Percentiles rank a stretch among this genome's conserved stretches.
Conservation (phyloP, 805 yeast species). For the Schwanniomyces polymorphus region DNA sequence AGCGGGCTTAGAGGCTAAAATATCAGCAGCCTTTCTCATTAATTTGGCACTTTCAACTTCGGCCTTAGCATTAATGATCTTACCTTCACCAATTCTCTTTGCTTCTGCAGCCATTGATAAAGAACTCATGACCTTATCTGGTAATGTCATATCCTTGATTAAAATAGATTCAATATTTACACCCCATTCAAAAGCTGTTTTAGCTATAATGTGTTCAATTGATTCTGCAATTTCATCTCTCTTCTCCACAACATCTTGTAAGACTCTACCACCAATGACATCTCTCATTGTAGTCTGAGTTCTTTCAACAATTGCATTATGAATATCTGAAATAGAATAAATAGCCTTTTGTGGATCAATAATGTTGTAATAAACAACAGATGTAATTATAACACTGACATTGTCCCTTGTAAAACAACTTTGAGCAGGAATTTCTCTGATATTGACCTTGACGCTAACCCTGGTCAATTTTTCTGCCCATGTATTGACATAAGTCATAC, state of each 20-base stretch:
- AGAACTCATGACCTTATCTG: constrained; percentile 54
- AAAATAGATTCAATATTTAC: constrained; percentile 65
- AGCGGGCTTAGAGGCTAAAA: constrained; percentile 70
- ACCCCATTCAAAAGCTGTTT: constrained; percentile 70
- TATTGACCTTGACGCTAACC: constrained; percentile 57
- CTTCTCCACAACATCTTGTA: constrained; percentile 73
- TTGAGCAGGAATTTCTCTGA: constrained; percentile 66
- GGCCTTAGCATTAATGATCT: constrained; percentile 72
- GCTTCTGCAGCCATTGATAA: constrained; percentile 76
- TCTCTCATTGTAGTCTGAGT: constrained; percentile 74
- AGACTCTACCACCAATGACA: constrained; percentile 62
- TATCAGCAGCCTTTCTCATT: constrained; percentile 79
- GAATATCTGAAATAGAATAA: constrained; percentile 55
- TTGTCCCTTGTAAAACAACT: constrained; percentile 71
- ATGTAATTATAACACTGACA: constrained; percentile 59
- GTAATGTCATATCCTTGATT: constrained; percentile 63
- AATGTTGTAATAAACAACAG: constrained; percentile 67
- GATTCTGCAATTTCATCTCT: constrained; percentile 69
- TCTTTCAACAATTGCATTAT: constrained; percentile 59
- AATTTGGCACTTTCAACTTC: constrained; percentile 75
- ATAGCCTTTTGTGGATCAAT: constrained; percentile 67
- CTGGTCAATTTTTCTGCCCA: constrained; percentile 54
- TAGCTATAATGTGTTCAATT: constrained; percentile 59
- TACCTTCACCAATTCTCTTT: constrained; percentile 72
- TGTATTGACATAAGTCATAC: constrained; percentile 63